Percentiles rank a stretch among this genome's conserved stretches.
Conservation (phyloP, 345 rosid genomes). For the Geranium brycei region DNA sequence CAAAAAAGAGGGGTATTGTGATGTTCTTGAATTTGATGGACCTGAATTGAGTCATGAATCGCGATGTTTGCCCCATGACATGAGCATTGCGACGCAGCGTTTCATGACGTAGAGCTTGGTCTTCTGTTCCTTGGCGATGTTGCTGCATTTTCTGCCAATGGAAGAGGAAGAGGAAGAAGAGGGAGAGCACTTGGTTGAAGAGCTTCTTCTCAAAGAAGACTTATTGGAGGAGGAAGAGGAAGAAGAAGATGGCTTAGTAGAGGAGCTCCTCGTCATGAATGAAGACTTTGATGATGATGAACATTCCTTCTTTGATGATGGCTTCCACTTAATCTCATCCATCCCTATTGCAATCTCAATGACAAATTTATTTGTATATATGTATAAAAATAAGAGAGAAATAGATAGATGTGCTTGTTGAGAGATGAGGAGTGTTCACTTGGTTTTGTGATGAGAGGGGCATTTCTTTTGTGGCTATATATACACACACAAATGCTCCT, state of each 20-base stretch:
- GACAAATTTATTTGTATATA: too few species aligned
- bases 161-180: constrained; percentile 39
- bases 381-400: not conserved
- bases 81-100: constrained; percentile 97
- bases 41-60: constrained; percentile 18
- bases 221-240: not conserved
- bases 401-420: not conserved
- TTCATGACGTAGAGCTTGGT: constrained; percentile 94
- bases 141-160: constrained; percentile 59
- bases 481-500: too few species aligned
- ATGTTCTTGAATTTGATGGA: too few species aligned
- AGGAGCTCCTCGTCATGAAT: not conserved
- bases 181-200: constrained; percentile 17
- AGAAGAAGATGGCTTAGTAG: not conserved
- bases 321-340: not conserved
- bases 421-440: too few species aligned
- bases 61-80: constrained; percentile 93
- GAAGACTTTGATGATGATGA: not conserved
- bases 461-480: too few species aligned
- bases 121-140: constrained; percentile 90
- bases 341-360: too few species aligned
- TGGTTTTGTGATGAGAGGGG: constrained; percentile 11
- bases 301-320: not conserved
- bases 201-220: not conserved
- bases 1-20: too few species aligned